Conservation (phyloP, 2,329 filamentous ascomycete genomes). For the Sclerotinia glacialis region DNA sequence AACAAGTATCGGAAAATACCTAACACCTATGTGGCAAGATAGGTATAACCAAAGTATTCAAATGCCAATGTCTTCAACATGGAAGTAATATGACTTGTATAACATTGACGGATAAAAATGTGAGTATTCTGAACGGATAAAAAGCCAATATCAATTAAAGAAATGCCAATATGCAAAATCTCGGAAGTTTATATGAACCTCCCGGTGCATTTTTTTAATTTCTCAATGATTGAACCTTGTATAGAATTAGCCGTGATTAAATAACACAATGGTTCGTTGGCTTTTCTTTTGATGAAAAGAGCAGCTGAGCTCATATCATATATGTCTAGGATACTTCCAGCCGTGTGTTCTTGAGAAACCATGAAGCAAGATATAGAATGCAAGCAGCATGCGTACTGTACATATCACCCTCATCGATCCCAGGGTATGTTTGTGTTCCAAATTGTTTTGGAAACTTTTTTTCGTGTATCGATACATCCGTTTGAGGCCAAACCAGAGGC, state of each 20-base stretch:
- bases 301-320: slow-evolving; percentile 20
- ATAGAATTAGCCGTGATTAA: not conserved
- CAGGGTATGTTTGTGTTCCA: not conserved
- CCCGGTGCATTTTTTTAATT: not conserved
- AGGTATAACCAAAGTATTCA: not conserved
- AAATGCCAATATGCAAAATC: not conserved
- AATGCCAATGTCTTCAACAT: not conserved
- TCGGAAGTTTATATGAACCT: not conserved
- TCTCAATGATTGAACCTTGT: not conserved
- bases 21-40: not conserved
- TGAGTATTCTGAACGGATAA: not conserved
- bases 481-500: not conserved
- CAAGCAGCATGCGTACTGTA: slow-evolving; percentile 4
- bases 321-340: slow-evolving; percentile 14
- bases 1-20: not conserved
- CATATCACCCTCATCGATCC: not conserved
- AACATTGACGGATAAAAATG: not conserved
- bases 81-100: slow-evolving; percentile 11
- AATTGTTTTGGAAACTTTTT: slow-evolving; percentile 7
- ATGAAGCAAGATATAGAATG: not conserved
- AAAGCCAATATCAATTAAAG: not conserved
- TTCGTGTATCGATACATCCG: slow-evolving; percentile 20
- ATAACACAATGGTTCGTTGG: not conserved
- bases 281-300: not conserved
- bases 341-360: slow-evolving; percentile 11